Evolutionary conservation across 129 eudicot species (phyloP).

Genomic region (Flaveria robusta): DNA sequence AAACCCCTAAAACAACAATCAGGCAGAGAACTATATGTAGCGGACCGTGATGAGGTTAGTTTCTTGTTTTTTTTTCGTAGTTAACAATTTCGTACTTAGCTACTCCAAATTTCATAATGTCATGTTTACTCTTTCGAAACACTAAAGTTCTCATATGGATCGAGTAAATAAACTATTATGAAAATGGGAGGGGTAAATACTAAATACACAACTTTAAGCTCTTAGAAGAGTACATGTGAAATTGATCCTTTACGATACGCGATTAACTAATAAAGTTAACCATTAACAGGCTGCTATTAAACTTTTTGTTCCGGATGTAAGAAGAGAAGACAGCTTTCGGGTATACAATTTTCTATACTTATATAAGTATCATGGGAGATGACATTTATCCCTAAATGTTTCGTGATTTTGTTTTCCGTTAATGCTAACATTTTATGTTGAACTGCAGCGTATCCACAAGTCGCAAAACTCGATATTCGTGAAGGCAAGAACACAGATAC

Average conservation of each 20-base stretch:
- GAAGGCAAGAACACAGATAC: conserved; percentile 51
- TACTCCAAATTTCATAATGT: neutral
- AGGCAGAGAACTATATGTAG: conserved; percentile 39
- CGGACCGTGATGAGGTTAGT: conserved; percentile 58
- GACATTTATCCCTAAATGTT: neutral
- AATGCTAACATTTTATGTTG: conserved; percentile 21
- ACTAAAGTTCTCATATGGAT: neutral
- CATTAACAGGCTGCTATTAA: conserved; percentile 33
- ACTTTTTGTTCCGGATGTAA: conserved; percentile 43
- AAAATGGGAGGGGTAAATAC: neutral
- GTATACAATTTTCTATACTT: conserved; percentile 22
- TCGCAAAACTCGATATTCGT: conserved; percentile 45
- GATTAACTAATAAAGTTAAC: conserved; percentile 16
- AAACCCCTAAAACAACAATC: conserved; percentile 33
- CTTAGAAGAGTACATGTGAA: neutral
- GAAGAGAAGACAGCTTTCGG: conserved; percentile 33
- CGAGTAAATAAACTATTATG: neutral
- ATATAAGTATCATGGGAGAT: neutral
- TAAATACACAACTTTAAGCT: neutral
- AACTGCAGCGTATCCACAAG: conserved; percentile 50
- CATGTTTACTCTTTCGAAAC: neutral
- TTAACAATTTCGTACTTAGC: neutral
- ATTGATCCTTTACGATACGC: neutral
- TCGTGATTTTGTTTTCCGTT: neutral
- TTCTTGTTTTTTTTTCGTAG: conserved; percentile 3